phyloP scores from a whole-genome alignment of 495 filamentous ascomycete species.

The Cercophora scortea region DNA sequence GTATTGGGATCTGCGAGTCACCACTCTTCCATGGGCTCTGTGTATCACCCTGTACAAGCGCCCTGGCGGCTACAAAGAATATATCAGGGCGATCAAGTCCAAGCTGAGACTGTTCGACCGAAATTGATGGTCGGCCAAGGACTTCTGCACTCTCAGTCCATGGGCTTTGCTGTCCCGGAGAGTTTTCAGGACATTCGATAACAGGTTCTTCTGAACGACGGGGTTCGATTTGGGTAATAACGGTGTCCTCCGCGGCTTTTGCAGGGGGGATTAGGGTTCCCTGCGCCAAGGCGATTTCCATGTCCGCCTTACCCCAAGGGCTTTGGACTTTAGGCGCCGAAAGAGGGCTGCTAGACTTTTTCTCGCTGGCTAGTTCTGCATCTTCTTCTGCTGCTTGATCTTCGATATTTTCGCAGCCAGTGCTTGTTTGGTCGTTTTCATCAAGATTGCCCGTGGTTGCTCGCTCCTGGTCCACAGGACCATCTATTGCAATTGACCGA shows the following conservation, averaged over 20 bases:
- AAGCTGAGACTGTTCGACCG: no score
- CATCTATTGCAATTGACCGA: background rate
- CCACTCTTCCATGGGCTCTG: slow-evolving; percentile 19
- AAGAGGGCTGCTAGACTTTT: background rate
- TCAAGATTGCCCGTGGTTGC: background rate
- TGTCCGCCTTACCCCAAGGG: background rate
- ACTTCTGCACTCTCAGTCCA: background rate
- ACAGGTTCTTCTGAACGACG: background rate
- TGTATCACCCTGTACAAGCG: background rate
- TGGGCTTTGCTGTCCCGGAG: slow-evolving; percentile 3
- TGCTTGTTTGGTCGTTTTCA: background rate
- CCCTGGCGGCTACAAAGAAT: background rate
- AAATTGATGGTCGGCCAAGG: no score
- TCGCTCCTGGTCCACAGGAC: background rate
- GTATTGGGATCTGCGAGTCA: slow-evolving; percentile 9
- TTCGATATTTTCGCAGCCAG: background rate
- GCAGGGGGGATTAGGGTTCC: background rate
- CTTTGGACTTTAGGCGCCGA: background rate
- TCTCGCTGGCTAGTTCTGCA: background rate
- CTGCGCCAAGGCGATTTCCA: background rate
- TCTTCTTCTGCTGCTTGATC: background rate
- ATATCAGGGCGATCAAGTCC: background rate
- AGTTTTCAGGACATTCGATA: background rate
- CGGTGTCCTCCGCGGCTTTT: background rate
- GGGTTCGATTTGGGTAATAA: background rate